Conservation (phyloP, 306 rosid species). For the Cicer chorassanicum region DNA sequence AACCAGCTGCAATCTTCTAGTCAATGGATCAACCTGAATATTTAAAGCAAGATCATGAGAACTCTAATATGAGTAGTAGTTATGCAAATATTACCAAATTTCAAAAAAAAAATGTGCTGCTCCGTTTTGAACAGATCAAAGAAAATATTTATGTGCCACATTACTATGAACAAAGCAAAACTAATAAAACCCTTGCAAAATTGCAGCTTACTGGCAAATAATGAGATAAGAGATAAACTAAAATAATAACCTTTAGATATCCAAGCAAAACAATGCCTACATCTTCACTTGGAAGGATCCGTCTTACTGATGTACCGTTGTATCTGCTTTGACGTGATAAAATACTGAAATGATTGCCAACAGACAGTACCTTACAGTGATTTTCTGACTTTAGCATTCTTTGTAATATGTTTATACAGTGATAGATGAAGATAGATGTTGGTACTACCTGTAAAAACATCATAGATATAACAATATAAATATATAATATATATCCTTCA, state of each 20-base stretch:
- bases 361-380: slow-evolving; percentile 42
- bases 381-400: slow-evolving; percentile 51
- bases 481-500: slow-evolving; percentile 30
- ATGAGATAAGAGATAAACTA: slow-evolving; percentile 34
- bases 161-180: slow-evolving; percentile 24
- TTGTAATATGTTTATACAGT: slow-evolving; percentile 55
- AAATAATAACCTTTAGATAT: slow-evolving; percentile 65
- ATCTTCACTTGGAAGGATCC: slow-evolving; percentile 65
- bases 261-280: slow-evolving; percentile 75
- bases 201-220: slow-evolving; percentile 28
- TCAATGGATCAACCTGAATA: slow-evolving; percentile 64
- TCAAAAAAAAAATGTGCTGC: background rate
- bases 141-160: slow-evolving; percentile 4
- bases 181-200: slow-evolving; percentile 26
- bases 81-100: slow-evolving; percentile 19
- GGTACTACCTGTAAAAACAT: slow-evolving; percentile 69
- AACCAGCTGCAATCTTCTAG: slow-evolving; percentile 81
- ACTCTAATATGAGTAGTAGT: slow-evolving; percentile 28
- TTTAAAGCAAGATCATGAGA: slow-evolving; percentile 32
- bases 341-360: slow-evolving; percentile 48
- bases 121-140: slow-evolving; percentile 15
- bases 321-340: slow-evolving; percentile 55
- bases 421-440: slow-evolving; percentile 52
- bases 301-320: slow-evolving; percentile 55
- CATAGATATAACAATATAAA: slow-evolving; percentile 10